Evolutionary conservation across 1,139 yeast genomes (phyloP).

Genomic region (Yamadazyma epiphylla): DNA sequence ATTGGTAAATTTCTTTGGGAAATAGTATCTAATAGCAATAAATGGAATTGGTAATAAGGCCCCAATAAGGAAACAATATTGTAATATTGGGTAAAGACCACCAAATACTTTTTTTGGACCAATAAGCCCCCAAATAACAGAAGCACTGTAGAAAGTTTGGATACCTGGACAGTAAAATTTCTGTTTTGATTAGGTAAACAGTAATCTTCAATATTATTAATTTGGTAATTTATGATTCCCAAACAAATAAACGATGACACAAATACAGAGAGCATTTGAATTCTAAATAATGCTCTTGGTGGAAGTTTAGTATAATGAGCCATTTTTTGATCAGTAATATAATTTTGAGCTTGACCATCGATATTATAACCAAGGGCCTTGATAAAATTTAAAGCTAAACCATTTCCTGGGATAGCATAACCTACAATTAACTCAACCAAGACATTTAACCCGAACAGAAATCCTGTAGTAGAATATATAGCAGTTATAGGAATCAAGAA

Average conservation of each 20-base stretch:
- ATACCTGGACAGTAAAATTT: conserved; percentile 46
- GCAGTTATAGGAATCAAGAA: conserved; percentile 47
- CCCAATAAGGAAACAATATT: conserved; percentile 38
- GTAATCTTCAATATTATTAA: conserved; percentile 30
- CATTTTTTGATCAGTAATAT: conserved; percentile 50
- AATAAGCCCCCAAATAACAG: conserved; percentile 59
- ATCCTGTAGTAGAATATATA: conserved; percentile 50
- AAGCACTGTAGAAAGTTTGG: conserved; percentile 46
- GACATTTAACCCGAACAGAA: conserved; percentile 50
- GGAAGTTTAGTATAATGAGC: conserved; percentile 59
- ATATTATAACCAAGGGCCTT: conserved; percentile 58
- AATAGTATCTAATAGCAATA: conserved; percentile 24
- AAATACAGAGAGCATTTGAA: conserved; percentile 44
- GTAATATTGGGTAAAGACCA: conserved; percentile 28
- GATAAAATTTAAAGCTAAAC: conserved; percentile 52
- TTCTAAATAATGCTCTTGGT: conserved; percentile 56
- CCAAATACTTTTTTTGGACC: conserved; percentile 50
- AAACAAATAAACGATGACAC: conserved; percentile 42
- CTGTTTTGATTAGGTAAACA: conserved; percentile 38
- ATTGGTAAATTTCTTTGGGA: conserved; percentile 20
- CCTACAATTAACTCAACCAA: conserved; percentile 60
- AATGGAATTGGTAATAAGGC: conserved; percentile 29
- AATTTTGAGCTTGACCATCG: conserved; percentile 55
- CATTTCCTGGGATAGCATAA: conserved; percentile 60
- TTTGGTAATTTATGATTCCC: conserved; percentile 53